phyloP scores from a whole-genome alignment of 164 flowering plant species.

The Umbilicus rupestris region DNA sequence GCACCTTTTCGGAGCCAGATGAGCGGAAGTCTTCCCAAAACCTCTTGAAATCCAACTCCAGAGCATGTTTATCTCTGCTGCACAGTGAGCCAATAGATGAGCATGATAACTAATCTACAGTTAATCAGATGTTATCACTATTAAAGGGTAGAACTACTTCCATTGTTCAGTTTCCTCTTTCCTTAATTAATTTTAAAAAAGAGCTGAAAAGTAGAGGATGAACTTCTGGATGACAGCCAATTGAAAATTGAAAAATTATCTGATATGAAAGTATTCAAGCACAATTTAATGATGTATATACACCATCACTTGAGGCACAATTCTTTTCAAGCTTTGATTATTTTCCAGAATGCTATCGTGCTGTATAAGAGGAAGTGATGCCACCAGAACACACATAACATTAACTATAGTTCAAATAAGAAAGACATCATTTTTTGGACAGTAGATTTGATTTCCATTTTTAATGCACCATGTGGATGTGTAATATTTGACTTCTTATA shows the following conservation, averaged over 20 bases:
- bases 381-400: no score
- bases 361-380: no score
- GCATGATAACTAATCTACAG: neutral
- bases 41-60: conserved; percentile 99
- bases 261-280: neutral
- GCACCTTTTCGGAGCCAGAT: conserved; percentile 89
- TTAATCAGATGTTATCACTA: neutral
- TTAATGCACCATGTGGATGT: neutral
- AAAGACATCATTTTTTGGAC: neutral
- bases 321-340: no score
- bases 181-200: neutral
- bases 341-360: no score
- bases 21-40: conserved; percentile 98
- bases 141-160: neutral
- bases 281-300: neutral
- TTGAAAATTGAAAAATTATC: neutral
- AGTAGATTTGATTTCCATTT: neutral
- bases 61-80: conserved; percentile 77
- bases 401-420: neutral
- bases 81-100: neutral
- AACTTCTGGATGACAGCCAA: neutral
- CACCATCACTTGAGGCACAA: neutral
- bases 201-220: neutral
- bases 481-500: neutral
- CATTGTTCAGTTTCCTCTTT: neutral